phyloP scores from a whole-genome alignment of 306 rosid species.

The Trifolium repens region DNA sequence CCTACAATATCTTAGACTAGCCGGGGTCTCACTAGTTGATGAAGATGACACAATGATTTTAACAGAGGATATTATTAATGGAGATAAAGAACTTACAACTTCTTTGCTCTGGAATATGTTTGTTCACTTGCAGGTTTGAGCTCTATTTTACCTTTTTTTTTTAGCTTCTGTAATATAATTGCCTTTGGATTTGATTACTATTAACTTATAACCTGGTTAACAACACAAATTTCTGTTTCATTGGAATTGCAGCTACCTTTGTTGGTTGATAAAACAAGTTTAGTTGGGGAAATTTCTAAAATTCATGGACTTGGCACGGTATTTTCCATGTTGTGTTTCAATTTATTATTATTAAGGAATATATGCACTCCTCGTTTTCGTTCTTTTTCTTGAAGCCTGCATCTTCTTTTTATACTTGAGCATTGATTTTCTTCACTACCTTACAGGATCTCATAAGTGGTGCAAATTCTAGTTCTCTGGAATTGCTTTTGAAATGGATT shows the following conservation, averaged over 20 bases:
- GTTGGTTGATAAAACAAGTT: constrained; percentile 71
- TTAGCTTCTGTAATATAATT: background rate
- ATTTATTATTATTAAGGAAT: constrained; percentile 8
- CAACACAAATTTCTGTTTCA: constrained; percentile 25
- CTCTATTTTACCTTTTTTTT: constrained; percentile 21
- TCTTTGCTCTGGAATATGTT: constrained; percentile 92
- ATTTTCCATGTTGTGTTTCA: constrained; percentile 36
- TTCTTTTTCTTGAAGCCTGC: constrained; percentile 19
- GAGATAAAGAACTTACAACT: constrained; percentile 84
- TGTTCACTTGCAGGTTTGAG: constrained; percentile 77
- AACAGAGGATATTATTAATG: constrained; percentile 71
- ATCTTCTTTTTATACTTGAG: constrained; percentile 13
- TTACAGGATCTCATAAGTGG: constrained; percentile 55
- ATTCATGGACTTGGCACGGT: constrained; percentile 66
- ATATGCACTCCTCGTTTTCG: constrained; percentile 5
- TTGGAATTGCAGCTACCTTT: constrained; percentile 80
- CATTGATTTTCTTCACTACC: constrained; percentile 28
- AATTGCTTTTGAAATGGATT: constrained; percentile 81
- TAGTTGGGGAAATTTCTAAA: constrained; percentile 73
- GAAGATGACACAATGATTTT: constrained; percentile 71
- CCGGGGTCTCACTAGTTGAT: constrained; percentile 71
- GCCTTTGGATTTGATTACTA: constrained; percentile 20
- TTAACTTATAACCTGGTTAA: constrained; percentile 18
- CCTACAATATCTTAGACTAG: constrained; percentile 78
- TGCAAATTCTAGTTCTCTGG: constrained; percentile 62